phyloP scores from a whole-genome alignment of 2,329 filamentous ascomycete genomes.

The Diaporthe amygdali region DNA sequence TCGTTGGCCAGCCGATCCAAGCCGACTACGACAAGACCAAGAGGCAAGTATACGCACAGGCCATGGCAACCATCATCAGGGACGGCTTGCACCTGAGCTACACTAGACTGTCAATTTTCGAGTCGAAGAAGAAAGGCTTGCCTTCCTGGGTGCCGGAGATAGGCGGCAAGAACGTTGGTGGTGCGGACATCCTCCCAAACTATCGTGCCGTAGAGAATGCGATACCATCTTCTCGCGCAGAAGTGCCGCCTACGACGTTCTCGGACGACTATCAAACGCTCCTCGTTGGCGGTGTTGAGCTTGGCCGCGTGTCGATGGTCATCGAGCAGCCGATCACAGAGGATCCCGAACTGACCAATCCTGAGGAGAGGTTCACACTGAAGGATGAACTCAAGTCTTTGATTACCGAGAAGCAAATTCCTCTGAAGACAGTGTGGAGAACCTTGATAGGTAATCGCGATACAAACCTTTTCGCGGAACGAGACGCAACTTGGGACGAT shows the following conservation, averaged over 20 bases:
- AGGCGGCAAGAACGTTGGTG: background rate
- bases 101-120: background rate
- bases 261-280: background rate
- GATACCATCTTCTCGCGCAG: background rate
- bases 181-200: background rate
- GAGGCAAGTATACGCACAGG: background rate
- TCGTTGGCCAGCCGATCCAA: background rate
- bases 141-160: conserved; percentile 10
- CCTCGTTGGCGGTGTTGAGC: background rate
- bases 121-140: background rate
- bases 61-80: background rate
- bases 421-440: background rate
- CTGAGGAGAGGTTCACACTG: background rate
- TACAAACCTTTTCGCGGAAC: background rate
- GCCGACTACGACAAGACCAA: background rate
- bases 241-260: background rate
- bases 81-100: background rate
- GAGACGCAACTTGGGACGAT: background rate
- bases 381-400: background rate
- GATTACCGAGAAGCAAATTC: background rate
- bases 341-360: background rate
- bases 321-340: background rate
- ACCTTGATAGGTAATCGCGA: background rate
- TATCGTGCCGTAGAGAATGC: background rate
- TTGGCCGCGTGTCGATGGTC: background rate